These are phyloP conservation scores for Andrographis paniculata DNA, from an alignment of 305 asterid species.

Conservation along the genomic window DNA sequence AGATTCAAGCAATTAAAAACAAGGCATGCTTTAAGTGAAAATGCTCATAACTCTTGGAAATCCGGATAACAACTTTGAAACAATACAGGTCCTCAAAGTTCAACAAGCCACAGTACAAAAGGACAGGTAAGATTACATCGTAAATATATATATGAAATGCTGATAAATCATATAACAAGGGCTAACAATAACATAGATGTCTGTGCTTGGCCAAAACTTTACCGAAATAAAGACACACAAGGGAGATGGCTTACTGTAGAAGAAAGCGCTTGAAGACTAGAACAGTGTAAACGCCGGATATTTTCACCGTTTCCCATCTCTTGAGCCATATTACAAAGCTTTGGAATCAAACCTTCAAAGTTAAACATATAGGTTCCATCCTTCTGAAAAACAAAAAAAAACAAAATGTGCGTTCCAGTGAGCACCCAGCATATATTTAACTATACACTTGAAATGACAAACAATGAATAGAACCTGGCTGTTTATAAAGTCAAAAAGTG, in stretches of 20 bases:
- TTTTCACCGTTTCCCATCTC: slow-evolving; percentile 64
- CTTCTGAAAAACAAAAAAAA: slow-evolving; percentile 36
- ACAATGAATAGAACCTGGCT: slow-evolving; percentile 46
- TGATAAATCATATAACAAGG: too few species aligned
- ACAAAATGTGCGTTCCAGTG: slow-evolving; percentile 19
- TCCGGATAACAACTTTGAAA: neutral
- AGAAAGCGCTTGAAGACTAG: slow-evolving; percentile 71
- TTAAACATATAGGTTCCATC: slow-evolving; percentile 68
- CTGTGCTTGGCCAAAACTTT: neutral
- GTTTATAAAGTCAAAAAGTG: slow-evolving; percentile 72
- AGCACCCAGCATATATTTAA: slow-evolving; percentile 9
- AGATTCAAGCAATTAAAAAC: slow-evolving; percentile 5
- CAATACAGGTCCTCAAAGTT: neutral
- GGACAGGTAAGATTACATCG: too few species aligned
- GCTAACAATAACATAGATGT: slow-evolving; percentile 15
- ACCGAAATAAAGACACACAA: slow-evolving; percentile 9
- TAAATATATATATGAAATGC: too few species aligned
- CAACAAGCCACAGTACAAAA: neutral
- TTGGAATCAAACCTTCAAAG: slow-evolving; percentile 71
- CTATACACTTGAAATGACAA: slow-evolving; percentile 1
- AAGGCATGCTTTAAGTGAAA: slow-evolving; percentile 12
- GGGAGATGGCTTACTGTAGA: slow-evolving; percentile 39
- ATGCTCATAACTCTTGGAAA: neutral
- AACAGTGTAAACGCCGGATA: slow-evolving; percentile 40
- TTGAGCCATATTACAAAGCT: slow-evolving; percentile 68